Base-by-base conservation (phyloP, 2,329 filamentous ascomycete genomes). In the Alternaria metachromatica region DNA sequence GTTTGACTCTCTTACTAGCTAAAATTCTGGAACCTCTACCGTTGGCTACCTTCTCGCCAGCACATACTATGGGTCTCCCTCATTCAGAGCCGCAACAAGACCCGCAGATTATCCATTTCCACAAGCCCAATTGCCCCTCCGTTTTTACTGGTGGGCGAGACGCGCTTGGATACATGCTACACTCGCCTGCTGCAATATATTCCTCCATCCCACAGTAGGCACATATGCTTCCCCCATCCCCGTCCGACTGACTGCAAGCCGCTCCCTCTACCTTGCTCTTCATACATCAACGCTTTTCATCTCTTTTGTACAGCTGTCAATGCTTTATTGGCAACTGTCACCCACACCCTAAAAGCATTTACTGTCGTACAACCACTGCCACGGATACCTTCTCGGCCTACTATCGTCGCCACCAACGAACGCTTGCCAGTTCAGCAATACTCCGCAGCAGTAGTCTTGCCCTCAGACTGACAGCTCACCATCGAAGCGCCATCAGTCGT, bases 1-100 rank as follows among this genome's bases (percentile, higher is more conserved):
- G 71, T 73, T 74, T 72, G 73, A 78, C 66, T 67, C 63, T 72
- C 62, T 70, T 74, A 67, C 72, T 75, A 77, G 76, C 76, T 73
- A 75, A 73, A 71, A 77, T 74, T 80, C 72, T 80, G 76, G 77
- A 78, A 78, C 77, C 75, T 74, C 68, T 71, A 68, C 66, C 64
- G 65, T 67, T 67, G 65, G 62, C 56, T 65, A 46, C 55, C 57
- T 86, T 86, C 85, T 90, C 90, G 93, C 93, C 93, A 96, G 87
- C 93, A 91, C 93, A 96, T 94, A 92, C 78, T 81, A 82, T 82
- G 82, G 82, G 81, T 79, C 82, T 80, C 62, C 80, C 70, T 80
- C 70, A 66, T 74, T 76, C 77, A 81, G 80, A 82, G 80, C 80
- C 80, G 79, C 80, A 80, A 78, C 72, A 74, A 71, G 72, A 73